Conservation (phyloP, 441 rosid species). For the Brassica hybrid region DNA sequence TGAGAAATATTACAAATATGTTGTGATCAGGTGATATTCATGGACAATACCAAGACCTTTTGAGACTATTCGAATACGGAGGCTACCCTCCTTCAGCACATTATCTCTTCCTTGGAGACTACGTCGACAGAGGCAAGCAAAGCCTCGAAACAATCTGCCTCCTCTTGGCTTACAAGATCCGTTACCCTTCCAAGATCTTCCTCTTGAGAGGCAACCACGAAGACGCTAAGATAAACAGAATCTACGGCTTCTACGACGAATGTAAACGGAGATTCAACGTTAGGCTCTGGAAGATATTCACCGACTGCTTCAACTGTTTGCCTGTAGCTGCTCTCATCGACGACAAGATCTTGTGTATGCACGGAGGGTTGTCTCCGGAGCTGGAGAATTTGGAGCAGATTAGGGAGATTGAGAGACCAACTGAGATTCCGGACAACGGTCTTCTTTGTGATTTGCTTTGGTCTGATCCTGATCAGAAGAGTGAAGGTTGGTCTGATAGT, state of each 20-base stretch:
- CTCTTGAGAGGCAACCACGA: constrained; percentile 99
- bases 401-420: constrained; percentile 77
- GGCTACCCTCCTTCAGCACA: constrained; percentile 92
- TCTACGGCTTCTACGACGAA: constrained; percentile 96
- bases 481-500: constrained; percentile 86
- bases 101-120: constrained; percentile 94
- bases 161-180: constrained; percentile 92
- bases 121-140: constrained; percentile 95
- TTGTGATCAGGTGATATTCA: constrained; percentile 81
- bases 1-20: neutral
- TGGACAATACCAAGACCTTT: constrained; percentile 95
- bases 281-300: constrained; percentile 94
- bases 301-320: constrained; percentile 93
- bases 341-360: constrained; percentile 93
- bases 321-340: constrained; percentile 95
- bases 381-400: constrained; percentile 78
- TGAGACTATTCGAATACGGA: constrained; percentile 69
- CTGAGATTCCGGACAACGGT: constrained; percentile 90
- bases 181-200: constrained; percentile 68
- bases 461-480: constrained; percentile 90
- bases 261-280: constrained; percentile 97
- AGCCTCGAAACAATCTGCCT: constrained; percentile 96
- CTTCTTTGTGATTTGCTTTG: constrained; percentile 98
- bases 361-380: constrained; percentile 95
- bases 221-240: constrained; percentile 94